Evolutionary conservation across 75 land plant species (phyloP).

Genomic region (Pseudotsuga menziesii): DNA sequence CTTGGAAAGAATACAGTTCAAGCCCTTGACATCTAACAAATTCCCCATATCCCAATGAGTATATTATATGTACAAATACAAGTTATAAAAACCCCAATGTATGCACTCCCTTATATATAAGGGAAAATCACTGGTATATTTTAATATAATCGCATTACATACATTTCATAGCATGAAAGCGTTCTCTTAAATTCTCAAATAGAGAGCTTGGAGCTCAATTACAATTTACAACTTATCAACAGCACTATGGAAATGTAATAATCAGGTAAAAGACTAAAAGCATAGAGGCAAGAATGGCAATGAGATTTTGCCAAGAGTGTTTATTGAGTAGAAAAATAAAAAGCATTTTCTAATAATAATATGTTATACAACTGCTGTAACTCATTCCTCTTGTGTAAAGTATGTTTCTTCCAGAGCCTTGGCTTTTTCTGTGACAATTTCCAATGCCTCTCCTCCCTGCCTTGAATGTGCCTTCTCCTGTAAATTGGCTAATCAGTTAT

Average conservation of each 20-base stretch:
- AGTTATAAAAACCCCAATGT: not conserved
- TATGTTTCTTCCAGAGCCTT: slow-evolving; percentile 10
- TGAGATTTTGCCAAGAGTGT: not conserved
- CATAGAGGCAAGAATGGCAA: not conserved
- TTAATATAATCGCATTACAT: not conserved
- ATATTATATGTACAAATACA: too few species aligned
- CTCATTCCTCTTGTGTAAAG: slow-evolving; percentile 3
- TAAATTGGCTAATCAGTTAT: not conserved
- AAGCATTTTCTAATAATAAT: not conserved
- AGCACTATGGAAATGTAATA: not conserved
- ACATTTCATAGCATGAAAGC: not conserved
- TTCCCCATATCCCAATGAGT: too few species aligned
- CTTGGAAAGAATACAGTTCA: not conserved
- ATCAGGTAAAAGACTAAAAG: not conserved
- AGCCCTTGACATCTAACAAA: too few species aligned
- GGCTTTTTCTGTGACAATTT: slow-evolving; percentile 11
- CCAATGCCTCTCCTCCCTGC: not conserved
- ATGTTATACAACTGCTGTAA: not conserved
- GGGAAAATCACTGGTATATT: not conserved
- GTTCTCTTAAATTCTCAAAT: not conserved
- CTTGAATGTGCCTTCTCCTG: slow-evolving; percentile 22
- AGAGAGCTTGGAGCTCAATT: not conserved
- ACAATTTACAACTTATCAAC: not conserved
- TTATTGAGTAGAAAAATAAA: not conserved
- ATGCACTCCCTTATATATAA: not conserved